Conservation (phyloP, 2,329 filamentous ascomycete species). For the Simplicillium sp. region DNA sequence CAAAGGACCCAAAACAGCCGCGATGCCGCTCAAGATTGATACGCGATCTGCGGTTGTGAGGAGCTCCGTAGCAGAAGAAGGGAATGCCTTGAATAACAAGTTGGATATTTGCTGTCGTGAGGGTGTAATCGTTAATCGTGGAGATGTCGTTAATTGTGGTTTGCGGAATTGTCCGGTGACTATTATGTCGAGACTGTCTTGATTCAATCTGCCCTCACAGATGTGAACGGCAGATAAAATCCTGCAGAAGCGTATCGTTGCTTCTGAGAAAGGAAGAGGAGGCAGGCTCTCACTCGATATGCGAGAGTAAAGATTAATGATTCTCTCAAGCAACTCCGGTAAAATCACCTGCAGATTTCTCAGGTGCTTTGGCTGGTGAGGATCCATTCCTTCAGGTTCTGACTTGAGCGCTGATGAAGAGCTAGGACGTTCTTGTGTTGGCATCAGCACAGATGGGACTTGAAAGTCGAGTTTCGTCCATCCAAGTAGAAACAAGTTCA, state of each 20-base stretch:
- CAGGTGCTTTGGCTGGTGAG: constrained; percentile 41
- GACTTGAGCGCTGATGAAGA: constrained; percentile 20
- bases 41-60: constrained; percentile 68
- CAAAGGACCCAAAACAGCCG: constrained; percentile 71
- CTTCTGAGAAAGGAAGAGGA: constrained; percentile 62
- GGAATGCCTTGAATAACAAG: constrained; percentile 61
- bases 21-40: constrained; percentile 75
- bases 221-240: constrained; percentile 59
- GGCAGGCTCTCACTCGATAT: constrained; percentile 63
- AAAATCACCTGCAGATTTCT: constrained; percentile 48
- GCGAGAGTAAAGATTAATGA: constrained; percentile 63
- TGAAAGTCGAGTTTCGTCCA: constrained; percentile 81
- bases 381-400: constrained; percentile 22
- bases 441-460: constrained; percentile 50
- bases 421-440: constrained; percentile 34
- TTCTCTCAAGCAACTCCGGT: constrained; percentile 67
- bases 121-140: constrained; percentile 46
- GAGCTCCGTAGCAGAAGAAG: constrained; percentile 53
- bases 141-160: constrained; percentile 38
- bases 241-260: constrained; percentile 63
- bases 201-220: constrained; percentile 52
- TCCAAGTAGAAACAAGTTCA: constrained; percentile 73
- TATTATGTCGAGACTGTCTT: constrained; percentile 52
- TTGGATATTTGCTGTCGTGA: constrained; percentile 55
- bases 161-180: constrained; percentile 51